phyloP scores from a whole-genome alignment of 2,329 filamentous ascomycete genomes.

The Rhinocladiella similis region DNA sequence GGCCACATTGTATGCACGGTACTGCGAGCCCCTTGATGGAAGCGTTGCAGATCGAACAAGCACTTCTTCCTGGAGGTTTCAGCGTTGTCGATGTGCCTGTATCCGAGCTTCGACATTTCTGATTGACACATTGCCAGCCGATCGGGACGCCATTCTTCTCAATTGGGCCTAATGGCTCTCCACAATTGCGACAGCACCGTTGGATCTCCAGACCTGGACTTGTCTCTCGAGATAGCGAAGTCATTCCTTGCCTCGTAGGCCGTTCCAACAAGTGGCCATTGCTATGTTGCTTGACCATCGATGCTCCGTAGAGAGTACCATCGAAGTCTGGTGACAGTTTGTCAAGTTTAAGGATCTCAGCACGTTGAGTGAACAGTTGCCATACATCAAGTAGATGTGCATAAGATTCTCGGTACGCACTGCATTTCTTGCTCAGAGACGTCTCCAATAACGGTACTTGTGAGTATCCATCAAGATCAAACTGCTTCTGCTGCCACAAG shows the following conservation, averaged over 20 bases:
- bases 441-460: conserved; percentile 52
- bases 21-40: conserved; percentile 45
- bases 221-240: conserved; percentile 5
- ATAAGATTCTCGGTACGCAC: conserved; percentile 57
- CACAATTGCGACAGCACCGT: conserved; percentile 44
- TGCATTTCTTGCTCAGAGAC: conserved; percentile 49
- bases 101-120: conserved; percentile 36
- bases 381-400: conserved; percentile 60
- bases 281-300: not conserved
- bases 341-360: conserved; percentile 61
- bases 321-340: conserved; percentile 27
- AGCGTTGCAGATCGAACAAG: conserved; percentile 47
- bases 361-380: conserved; percentile 55
- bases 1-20: conserved; percentile 50
- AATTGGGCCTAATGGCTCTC: conserved; percentile 30
- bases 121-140: conserved; percentile 28
- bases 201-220: conserved; percentile 41
- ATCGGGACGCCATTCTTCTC: conserved; percentile 29
- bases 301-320: not conserved
- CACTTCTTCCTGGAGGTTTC: conserved; percentile 28
- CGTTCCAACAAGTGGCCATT: conserved; percentile 3
- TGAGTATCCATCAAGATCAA: conserved; percentile 47
- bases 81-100: conserved; percentile 9
- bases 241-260: conserved; percentile 7
- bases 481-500: conserved; percentile 58